phyloP scores from a whole-genome alignment of 257 asterid genomes.

The Solanum paucissectum region DNA sequence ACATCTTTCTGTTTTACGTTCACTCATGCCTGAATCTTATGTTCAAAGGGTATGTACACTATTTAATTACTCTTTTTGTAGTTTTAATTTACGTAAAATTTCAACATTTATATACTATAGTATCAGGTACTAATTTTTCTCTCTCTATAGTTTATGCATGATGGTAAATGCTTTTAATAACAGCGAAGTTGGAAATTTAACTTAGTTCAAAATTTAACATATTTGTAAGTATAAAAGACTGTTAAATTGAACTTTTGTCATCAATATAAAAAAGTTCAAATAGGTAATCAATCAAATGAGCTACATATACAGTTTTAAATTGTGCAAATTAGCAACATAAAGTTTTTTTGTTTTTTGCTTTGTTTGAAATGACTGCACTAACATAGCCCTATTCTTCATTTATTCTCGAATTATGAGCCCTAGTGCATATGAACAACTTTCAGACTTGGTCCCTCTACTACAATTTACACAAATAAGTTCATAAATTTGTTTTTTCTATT shows the following conservation, averaged over 20 bases:
- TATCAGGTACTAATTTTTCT: not conserved
- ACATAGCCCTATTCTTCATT: not conserved
- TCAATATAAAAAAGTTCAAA: not conserved
- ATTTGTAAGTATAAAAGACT: not conserved
- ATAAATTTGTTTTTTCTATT: not conserved
- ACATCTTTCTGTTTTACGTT: constrained; percentile 76
- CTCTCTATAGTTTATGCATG: not conserved
- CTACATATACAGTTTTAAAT: not conserved
- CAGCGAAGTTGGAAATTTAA: not conserved
- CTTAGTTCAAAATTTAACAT: not conserved
- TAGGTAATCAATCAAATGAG: not conserved
- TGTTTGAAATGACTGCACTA: not conserved
- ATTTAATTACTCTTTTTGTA: not conserved
- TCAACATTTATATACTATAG: not conserved
- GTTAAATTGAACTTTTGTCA: not conserved
- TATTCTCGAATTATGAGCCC: not conserved
- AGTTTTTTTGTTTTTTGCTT: not conserved
- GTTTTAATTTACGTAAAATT: not conserved
- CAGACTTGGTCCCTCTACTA: not conserved
- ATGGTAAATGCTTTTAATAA: not conserved
- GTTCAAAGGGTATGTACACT: constrained; percentile 58
- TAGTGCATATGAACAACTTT: not conserved
- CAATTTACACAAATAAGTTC: not conserved
- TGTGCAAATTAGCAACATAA: not conserved
- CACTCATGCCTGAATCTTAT: constrained; percentile 95